Base-by-base conservation (phyloP, 495 filamentous ascomycete genomes). In the Penicillium lividum region DNA sequence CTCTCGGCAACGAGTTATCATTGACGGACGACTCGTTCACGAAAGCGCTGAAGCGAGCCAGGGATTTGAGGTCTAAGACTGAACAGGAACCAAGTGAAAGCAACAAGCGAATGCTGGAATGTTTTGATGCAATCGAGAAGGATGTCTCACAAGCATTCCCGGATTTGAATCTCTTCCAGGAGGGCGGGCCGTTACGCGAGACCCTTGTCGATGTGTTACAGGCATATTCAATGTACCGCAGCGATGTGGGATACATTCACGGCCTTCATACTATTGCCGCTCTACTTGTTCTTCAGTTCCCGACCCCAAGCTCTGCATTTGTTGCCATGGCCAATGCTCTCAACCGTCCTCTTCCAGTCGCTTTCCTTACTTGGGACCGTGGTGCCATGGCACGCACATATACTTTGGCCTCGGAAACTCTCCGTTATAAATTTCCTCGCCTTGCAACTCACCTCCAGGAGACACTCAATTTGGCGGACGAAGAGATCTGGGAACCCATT, bases 221-320 rank as follows among this genome's bases (percentile, higher is more conserved):
- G 59, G 94, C 94, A 6, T 97, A 97, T 69, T 84, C 86, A 43
- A 92, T 95, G 90, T 98, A 98, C 73, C 85, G 94, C 58, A 88
- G 86, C 59, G 94, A 98, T 70, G 90, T 98, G 59, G 93, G 93
- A 60, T 97, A 96, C 61, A 83, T 93, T 52, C 83, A 85, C 54
- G 92, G 93, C 56, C 90, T 90, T 61, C 92, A 96, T 44, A 87
- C 87, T 9, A 89, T 97, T 60, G 92, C 93, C 3, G 93, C 87
- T 4, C 80, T 96, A n/a, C 80, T 96, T 15, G 85, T 95, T 33
- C 82, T 97, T 28, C 91, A 94, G 68, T 86, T 97, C 51, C 82
- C 88, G 0, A 84, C 84, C 0, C 79, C 90, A 0, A 70, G 84
- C 10, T 80, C 86, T 15, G 81, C 91, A n/a, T 98, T 98, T 71